Conservation (phyloP, 2,329 filamentous ascomycete species). For the Colletotrichum abscissum region DNA sequence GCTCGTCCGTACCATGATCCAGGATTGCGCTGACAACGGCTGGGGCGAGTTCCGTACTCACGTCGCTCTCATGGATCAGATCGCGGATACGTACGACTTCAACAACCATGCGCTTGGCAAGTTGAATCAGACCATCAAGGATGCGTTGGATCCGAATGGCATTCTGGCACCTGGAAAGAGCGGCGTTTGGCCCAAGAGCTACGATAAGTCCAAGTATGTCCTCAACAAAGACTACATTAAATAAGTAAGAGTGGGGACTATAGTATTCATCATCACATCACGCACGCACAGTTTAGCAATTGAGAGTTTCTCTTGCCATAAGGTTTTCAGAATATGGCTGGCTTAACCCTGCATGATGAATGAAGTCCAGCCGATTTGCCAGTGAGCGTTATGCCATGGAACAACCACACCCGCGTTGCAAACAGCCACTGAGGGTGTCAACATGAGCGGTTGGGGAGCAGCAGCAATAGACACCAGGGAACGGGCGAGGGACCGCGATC, state of each 20-base stretch:
- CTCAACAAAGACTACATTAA: slow-evolving; percentile 26
- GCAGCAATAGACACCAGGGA: too few species aligned
- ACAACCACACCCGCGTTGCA: too few species aligned
- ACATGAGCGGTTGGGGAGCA: too few species aligned
- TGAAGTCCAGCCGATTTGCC: too few species aligned
- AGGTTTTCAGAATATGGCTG: too few species aligned
- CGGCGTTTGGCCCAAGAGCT: slow-evolving; percentile 47
- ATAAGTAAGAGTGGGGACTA: background rate
- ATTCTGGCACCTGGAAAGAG: slow-evolving; percentile 50
- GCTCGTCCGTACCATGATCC: slow-evolving; percentile 49
- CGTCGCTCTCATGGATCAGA: slow-evolving; percentile 58
- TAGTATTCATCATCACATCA: background rate
- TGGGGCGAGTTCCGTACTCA: slow-evolving; percentile 61
- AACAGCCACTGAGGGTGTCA: too few species aligned
- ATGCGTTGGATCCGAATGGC: slow-evolving; percentile 55
- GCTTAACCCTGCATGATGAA: too few species aligned
- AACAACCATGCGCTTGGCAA: slow-evolving; percentile 53
- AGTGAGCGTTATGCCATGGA: too few species aligned
- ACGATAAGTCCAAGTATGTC: slow-evolving; percentile 30
- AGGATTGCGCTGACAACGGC: slow-evolving; percentile 52
- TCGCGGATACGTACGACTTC: slow-evolving; percentile 58
- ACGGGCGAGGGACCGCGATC: too few species aligned
- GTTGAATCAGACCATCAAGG: slow-evolving; percentile 57
- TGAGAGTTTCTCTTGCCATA: background rate
- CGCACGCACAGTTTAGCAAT: background rate